These are phyloP conservation scores for Aureobasidium sp. DNA, from an alignment of 2,329 filamentous ascomycete genomes.

Conservation along the genomic window DNA sequence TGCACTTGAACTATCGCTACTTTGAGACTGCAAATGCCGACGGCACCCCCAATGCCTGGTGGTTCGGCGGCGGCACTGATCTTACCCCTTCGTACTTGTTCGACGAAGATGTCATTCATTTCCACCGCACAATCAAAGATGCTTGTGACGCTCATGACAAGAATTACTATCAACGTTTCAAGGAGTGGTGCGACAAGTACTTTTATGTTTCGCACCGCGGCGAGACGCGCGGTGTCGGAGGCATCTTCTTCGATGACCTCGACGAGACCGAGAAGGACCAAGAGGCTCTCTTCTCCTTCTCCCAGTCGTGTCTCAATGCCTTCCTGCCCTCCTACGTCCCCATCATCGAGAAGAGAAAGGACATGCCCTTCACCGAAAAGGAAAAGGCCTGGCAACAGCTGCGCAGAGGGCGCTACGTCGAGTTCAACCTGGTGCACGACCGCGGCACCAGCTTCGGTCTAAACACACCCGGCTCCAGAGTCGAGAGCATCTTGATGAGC, in stretches of 20 bases:
- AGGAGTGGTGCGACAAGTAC: slow-evolving; percentile 97
- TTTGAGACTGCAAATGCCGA: slow-evolving; percentile 90
- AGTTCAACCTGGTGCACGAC: slow-evolving; percentile 97
- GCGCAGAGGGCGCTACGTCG: slow-evolving; percentile 87
- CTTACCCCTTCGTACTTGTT: slow-evolving; percentile 90
- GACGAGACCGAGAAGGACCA: slow-evolving; percentile 80
- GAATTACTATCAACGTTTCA: slow-evolving; percentile 87
- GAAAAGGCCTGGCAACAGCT: slow-evolving; percentile 98
- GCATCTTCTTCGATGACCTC: slow-evolving; percentile 98
- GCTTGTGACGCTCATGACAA: slow-evolving; percentile 91
- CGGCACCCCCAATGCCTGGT: slow-evolving; percentile 81
- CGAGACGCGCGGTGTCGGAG: slow-evolving; percentile 81
- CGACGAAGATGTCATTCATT: slow-evolving; percentile 94
- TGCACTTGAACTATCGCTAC: slow-evolving; percentile 97
- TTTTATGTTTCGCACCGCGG: slow-evolving; percentile 88
- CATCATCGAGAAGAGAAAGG: slow-evolving; percentile 80
- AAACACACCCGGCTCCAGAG: slow-evolving; percentile 80
- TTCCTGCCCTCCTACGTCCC: slow-evolving; percentile 90
- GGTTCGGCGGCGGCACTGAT: slow-evolving; percentile 95
- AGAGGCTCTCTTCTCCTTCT: slow-evolving; percentile 84
- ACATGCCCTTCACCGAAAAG: slow-evolving; percentile 78
- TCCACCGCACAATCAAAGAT: slow-evolving; percentile 88
- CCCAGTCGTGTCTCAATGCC: slow-evolving; percentile 74
- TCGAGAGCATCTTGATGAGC: slow-evolving; percentile 98
- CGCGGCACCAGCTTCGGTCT: slow-evolving; percentile 90